These are phyloP conservation scores for Umbelopsis sp. DNA, from an alignment of 192 early-diverging fungal species.

Conservation along the genomic window DNA sequence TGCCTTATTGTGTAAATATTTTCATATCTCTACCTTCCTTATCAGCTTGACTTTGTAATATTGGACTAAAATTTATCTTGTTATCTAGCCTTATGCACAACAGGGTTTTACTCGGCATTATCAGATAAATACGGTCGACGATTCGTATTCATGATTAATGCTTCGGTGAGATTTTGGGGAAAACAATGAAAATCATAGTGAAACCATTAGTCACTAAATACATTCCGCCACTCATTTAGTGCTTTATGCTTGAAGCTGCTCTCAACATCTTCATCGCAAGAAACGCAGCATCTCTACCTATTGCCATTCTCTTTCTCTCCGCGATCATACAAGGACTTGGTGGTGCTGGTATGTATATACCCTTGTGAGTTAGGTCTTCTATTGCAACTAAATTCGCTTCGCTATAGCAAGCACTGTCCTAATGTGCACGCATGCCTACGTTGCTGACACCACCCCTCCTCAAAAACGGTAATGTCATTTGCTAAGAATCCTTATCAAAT, in stretches of 20 bases:
- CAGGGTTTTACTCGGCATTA: slow-evolving; percentile 11
- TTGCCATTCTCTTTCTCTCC: neutral
- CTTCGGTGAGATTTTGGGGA: neutral
- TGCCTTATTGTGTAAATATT: neutral
- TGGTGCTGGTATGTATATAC: neutral
- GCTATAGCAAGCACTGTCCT: slow-evolving; percentile 7
- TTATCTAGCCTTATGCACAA: neutral
- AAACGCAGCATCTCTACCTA: slow-evolving; percentile 6
- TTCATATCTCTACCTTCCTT: neutral
- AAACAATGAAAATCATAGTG: no score
- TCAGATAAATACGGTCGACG: neutral
- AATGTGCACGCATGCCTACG: slow-evolving; percentile 7
- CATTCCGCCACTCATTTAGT: neutral
- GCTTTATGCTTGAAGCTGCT: neutral
- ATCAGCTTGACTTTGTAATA: neutral
- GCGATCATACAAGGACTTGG: slow-evolving; percentile 1
- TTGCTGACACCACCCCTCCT: neutral
- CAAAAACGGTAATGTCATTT: neutral
- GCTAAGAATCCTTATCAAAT: neutral
- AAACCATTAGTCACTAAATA: neutral
- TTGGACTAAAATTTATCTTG: neutral
- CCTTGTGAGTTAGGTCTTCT: neutral
- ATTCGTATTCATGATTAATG: slow-evolving; percentile 2
- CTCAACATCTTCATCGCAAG: neutral
- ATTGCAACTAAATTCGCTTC: neutral